A percentile compares a stretch with the other conserved stretches of the same genome.
Conservation (phyloP, 1,284 basidiomycete species). For the Cryptococcus floricola region DNA sequence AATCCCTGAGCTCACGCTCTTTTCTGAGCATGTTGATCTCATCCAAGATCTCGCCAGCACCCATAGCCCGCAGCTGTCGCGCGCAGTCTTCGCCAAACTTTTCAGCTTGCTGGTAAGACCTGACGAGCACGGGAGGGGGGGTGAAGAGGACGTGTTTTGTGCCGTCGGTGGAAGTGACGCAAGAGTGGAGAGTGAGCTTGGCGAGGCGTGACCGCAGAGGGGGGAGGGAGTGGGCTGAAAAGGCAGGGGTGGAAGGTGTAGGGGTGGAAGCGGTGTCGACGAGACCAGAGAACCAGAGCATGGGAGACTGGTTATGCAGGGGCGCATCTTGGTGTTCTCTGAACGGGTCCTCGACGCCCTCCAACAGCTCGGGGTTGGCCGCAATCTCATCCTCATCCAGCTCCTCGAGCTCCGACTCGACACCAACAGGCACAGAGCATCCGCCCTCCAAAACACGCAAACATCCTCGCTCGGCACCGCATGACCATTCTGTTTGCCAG, state of each 20-base stretch:
- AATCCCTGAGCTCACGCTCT: constrained; percentile 55
- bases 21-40: constrained; percentile 69
- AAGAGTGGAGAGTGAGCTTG: constrained; percentile 64
- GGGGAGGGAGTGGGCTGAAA: constrained; percentile 22
- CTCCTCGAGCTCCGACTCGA: constrained; percentile 55
- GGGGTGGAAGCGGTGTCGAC: constrained; percentile 23
- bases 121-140: constrained; percentile 57
- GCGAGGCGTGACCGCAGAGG: constrained; percentile 32
- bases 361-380: constrained; percentile 1
- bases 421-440: constrained; percentile 95
- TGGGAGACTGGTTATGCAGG: constrained; percentile 26
- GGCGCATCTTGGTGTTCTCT: constrained; percentile 16
- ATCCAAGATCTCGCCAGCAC: constrained; percentile 71
- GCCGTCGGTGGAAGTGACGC: constrained; percentile 76
- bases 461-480: constrained; percentile 79
- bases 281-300: constrained; percentile 45
- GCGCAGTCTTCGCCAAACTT: constrained; percentile 65
- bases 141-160: constrained; percentile 64
- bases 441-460: constrained; percentile 88
- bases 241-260: constrained; percentile 14
- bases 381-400: constrained; percentile 15
- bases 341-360: constrained; percentile 20
- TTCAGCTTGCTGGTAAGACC: constrained; percentile 60
- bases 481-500: constrained; percentile 68
- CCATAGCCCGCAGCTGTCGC: constrained; percentile 59